These are phyloP conservation scores for Thraustochytrium sp. DNA, from an alignment of 352 stramenopile species.

Conservation along the genomic window DNA sequence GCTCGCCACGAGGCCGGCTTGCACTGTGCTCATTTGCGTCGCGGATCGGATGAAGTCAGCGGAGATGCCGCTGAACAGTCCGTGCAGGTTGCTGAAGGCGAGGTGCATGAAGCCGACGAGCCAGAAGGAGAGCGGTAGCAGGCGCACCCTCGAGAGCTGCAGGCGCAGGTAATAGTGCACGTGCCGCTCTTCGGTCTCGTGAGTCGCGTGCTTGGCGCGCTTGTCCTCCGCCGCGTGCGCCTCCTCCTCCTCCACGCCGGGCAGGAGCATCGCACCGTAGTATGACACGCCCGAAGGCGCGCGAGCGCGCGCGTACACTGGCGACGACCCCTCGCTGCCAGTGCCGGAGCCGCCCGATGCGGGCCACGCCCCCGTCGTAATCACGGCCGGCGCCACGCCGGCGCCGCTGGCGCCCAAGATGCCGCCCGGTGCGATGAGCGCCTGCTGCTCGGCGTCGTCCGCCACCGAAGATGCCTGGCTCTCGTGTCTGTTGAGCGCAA, in stretches of 20 bases:
- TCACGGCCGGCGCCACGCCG: too few species aligned
- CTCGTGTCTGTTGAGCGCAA: background rate
- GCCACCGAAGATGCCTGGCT: too few species aligned
- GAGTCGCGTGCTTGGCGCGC: background rate
- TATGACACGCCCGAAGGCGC: slow-evolving; percentile 5
- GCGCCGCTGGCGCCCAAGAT: too few species aligned
- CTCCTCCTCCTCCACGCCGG: background rate
- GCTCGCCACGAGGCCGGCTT: slow-evolving; percentile 21
- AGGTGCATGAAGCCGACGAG: slow-evolving; percentile 8
- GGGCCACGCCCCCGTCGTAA: too few species aligned
- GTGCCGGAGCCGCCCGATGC: too few species aligned
- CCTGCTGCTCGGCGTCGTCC: too few species aligned
- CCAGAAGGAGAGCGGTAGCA: slow-evolving; percentile 15
- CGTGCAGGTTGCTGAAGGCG: slow-evolving; percentile 19
- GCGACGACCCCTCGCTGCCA: too few species aligned
- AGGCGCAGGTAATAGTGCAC: slow-evolving; percentile 2
- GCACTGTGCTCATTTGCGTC: background rate
- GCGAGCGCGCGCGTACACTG: background rate
- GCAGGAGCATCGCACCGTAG: slow-evolving; percentile 19
- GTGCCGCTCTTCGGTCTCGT: background rate
- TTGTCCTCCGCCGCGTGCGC: background rate
- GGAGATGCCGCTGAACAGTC: slow-evolving; percentile 2
- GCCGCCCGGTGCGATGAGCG: too few species aligned
- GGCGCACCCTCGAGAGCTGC: background rate
- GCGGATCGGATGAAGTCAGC: slow-evolving; percentile 18